Percentiles rank a stretch among this genome's conserved stretches.
Conservation (phyloP, 805 yeast species). For the Candida pseudofarinosa region DNA sequence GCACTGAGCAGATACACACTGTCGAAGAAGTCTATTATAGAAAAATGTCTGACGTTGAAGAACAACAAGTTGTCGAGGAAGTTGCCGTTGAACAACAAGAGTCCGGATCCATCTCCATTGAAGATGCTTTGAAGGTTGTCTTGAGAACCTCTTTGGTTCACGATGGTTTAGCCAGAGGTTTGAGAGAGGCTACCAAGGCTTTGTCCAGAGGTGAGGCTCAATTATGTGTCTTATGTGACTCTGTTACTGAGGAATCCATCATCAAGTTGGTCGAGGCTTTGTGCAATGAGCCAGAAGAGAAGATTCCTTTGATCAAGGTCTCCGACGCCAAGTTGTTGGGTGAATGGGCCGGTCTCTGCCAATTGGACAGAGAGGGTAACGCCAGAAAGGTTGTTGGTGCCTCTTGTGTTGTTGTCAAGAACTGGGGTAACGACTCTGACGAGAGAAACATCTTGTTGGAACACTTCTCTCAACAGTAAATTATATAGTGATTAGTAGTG, state of each 20-base stretch:
- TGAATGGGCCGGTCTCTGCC: constrained; percentile 99
- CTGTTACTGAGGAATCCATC: constrained; percentile 97
- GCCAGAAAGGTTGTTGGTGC: constrained; percentile 99
- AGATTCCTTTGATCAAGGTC: constrained; percentile 97
- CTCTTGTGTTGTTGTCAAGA: constrained; percentile 97
- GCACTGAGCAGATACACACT: constrained; percentile 58
- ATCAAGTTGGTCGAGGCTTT: constrained; percentile 98
- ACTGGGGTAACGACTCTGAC: constrained; percentile 99
- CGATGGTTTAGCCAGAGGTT: constrained; percentile 99
- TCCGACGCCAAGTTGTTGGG: constrained; percentile 99
- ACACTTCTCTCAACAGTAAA: constrained; percentile 88
- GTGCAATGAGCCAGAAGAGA: constrained; percentile 95
- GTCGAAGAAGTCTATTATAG: constrained; percentile 71
- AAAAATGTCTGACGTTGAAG: constrained; percentile 91
- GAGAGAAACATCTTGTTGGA: constrained; percentile 95
- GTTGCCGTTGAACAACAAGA: constrained; percentile 82
- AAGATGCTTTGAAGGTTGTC: constrained; percentile 97
- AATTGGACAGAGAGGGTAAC: constrained; percentile 99
- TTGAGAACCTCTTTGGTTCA: constrained; percentile 96
- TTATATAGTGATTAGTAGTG: constrained; percentile 10
- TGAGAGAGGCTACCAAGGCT: constrained; percentile 99
- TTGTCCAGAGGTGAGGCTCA: constrained; percentile 96
- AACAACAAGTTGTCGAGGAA: constrained; percentile 77
- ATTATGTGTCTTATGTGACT: constrained; percentile 94
- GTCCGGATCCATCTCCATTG: constrained; percentile 88